A percentile compares a stretch with the other conserved stretches of the same genome.
Conservation (phyloP, 2,329 filamentous ascomycete genomes). For the Fusarium napiforme region DNA sequence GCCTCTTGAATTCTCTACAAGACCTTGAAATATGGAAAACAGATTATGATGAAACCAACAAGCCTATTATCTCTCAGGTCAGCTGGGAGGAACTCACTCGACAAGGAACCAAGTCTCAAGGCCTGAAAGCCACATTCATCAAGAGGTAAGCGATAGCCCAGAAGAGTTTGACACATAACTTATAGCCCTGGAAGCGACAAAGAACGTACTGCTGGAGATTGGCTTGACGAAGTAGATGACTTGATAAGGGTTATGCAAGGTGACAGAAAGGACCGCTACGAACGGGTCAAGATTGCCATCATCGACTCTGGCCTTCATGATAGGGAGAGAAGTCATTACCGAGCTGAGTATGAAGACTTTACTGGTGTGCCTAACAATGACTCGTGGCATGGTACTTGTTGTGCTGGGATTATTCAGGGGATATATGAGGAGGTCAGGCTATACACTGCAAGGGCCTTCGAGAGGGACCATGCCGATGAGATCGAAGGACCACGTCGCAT, state of each 20-base stretch:
- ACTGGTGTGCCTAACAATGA: rapidly evolving
- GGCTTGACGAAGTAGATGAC: neutral
- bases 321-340: rapidly evolving
- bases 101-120: rapidly evolving
- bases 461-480: rapidly evolving
- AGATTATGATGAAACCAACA: rapidly evolving
- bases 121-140: rapidly evolving
- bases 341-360: neutral
- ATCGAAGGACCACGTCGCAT: rapidly evolving
- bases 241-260: rapidly evolving
- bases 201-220: rapidly evolving
- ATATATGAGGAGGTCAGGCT: neutral
- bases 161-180: neutral
- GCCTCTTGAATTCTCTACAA: rapidly evolving
- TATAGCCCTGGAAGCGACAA: rapidly evolving
- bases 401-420: rapidly evolving
- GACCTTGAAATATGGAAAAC: rapidly evolving
- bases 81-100: neutral
- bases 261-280: rapidly evolving
- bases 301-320: neutral
- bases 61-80: rapidly evolving
- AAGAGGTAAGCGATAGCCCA: neutral
- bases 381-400: neutral
- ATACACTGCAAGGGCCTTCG: rapidly evolving
- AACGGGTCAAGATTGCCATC: rapidly evolving